Base-by-base conservation (phyloP, 2,329 filamentous ascomycete genomes). In the Fusarium sacchari region DNA sequence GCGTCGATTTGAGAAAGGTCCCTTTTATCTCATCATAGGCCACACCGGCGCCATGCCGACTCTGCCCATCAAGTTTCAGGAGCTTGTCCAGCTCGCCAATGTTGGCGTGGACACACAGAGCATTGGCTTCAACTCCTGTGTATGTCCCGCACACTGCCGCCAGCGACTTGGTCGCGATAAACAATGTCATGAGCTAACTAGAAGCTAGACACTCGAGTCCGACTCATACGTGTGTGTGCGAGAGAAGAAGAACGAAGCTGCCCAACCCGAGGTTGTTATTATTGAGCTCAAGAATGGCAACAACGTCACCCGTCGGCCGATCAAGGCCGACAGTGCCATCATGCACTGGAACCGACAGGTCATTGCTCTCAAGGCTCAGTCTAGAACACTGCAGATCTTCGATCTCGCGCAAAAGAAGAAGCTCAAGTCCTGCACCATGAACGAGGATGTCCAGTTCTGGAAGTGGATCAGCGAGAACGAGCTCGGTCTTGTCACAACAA, bases 321-420 rank as follows among this genome's bases (percentile, higher is more conserved):
- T 99, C 88, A 98, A 97, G 88, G 96, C 96, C 80, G 96, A 99
- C 86, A 98, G 95, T 90, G 96, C 97, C 79, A 97, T 99, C 82
- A 98, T 99, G 96, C 96, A 99, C 90, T 97, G 94, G 94, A 92
- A 89, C 78, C 94, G 93, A 82, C 94, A 97, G 83, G 94, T 99
- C 82, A 98, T 99, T 80, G 96, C 97, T 72, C 90, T 99, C 77
- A 97, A 97, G 86, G 96, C 96, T 55, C 94, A 98, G 83, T 93
- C 93, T 73, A 90, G 95, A 81, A 99, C 96, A 76, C 90, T 99
- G 71, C 97, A 99, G 86, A 97, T 99, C 82, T 99, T 99, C 85
- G 96, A 99, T 83, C 89, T 99, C 69, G 92, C 91, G 78, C 90
- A 92, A 79, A 99, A 98, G 88, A 90, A 93, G 84, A 98, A 98